Conservation (phyloP, 1,284 basidiomycete genomes). For the Tremellales sp. region DNA sequence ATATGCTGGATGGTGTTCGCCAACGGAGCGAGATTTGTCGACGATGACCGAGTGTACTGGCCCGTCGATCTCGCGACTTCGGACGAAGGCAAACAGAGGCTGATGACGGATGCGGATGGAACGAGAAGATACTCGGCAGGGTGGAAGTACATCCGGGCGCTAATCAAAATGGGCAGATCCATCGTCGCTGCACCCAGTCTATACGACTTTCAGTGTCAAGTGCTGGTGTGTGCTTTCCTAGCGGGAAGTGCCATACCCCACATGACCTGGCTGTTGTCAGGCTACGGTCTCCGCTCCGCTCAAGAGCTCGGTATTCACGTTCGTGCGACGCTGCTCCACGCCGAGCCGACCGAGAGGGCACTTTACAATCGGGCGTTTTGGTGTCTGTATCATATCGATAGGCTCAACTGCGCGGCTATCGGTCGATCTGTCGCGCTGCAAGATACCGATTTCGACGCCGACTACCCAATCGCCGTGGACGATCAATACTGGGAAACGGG, state of each 20-base stretch:
- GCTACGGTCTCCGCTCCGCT: conserved; percentile 64
- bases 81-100: conserved; percentile 38
- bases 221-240: conserved; percentile 47
- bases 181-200: conserved; percentile 59
- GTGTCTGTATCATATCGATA: conserved; percentile 53
- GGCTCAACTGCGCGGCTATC: conserved; percentile 62
- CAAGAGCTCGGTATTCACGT: conserved; percentile 48
- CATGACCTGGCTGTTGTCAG: conserved; percentile 66
- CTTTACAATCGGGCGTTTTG: conserved; percentile 76
- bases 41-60: conserved; percentile 60
- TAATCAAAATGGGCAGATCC: conserved; percentile 55
- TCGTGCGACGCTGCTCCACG: conserved; percentile 32
- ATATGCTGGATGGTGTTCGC: conserved; percentile 72
- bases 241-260: conserved; percentile 64
- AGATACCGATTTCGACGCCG: conserved; percentile 78
- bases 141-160: conserved; percentile 69
- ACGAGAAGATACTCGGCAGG: conserved; percentile 57
- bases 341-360: conserved; percentile 56
- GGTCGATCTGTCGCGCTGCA: conserved; percentile 78
- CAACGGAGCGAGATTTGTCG: conserved; percentile 62
- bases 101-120: conserved; percentile 38
- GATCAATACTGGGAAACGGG: conserved; percentile 72
- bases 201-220: conserved; percentile 68
- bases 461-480: conserved; percentile 73
- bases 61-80: conserved; percentile 39